These are phyloP conservation scores for Cenchrus fungigraminus DNA, from an alignment of 176 grass and related monocot genomes.

Conservation along the genomic window DNA sequence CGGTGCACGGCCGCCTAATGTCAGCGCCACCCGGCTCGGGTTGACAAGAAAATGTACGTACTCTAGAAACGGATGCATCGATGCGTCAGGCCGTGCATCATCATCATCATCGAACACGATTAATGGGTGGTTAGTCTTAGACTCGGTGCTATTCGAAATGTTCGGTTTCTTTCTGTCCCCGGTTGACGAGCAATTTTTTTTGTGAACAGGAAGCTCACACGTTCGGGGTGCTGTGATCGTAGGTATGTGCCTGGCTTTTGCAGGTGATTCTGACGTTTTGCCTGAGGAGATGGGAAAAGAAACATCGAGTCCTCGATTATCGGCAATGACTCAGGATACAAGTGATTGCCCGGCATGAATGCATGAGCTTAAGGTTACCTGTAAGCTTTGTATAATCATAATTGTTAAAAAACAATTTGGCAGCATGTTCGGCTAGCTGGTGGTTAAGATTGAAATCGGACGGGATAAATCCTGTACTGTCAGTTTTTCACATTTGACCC, in stretches of 20 bases:
- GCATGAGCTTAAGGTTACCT: no score
- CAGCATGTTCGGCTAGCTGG: no score
- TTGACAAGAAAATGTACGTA: not conserved
- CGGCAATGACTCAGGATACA: not conserved
- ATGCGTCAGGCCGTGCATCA: conserved; percentile 39
- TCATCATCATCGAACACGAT: conserved; percentile 14
- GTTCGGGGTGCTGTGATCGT: not conserved
- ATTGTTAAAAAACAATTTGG: no score
- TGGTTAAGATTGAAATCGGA: no score
- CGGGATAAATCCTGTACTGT: no score
- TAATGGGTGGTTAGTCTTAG: not conserved
- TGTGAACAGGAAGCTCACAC: not conserved
- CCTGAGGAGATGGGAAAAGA: not conserved
- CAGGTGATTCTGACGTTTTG: not conserved
- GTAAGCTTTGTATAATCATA: no score
- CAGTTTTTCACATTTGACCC: no score
- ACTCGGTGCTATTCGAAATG: not conserved
- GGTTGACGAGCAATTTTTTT: not conserved
- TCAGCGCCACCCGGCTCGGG: not conserved
- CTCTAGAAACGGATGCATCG: conserved; percentile 8
- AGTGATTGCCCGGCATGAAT: not conserved
- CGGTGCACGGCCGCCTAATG: not conserved
- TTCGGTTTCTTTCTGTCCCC: not conserved
- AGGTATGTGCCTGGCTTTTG: not conserved
- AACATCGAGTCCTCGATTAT: not conserved